phyloP scores from a whole-genome alignment of 2,329 filamentous ascomycete species.

The Elsinoe necatrix region DNA sequence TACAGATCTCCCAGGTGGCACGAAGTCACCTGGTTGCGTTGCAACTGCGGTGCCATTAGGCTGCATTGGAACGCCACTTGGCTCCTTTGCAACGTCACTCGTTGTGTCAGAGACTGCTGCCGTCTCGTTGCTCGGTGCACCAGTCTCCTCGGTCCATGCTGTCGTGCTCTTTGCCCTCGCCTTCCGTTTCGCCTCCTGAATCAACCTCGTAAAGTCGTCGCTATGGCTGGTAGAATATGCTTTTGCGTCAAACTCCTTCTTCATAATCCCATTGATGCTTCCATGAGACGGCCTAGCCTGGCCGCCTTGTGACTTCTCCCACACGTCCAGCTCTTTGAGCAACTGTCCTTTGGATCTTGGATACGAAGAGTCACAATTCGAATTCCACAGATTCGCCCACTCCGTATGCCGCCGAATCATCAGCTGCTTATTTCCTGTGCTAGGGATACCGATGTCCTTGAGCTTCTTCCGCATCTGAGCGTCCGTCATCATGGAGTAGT shows the following conservation, averaged over 20 bases:
- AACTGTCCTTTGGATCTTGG: slow-evolving; percentile 65
- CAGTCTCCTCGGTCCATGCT: slow-evolving; percentile 21
- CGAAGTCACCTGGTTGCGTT: too few species aligned
- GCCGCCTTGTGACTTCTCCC: slow-evolving; percentile 76
- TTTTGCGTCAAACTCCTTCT: slow-evolving; percentile 77
- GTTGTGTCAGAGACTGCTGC: slow-evolving; percentile 4
- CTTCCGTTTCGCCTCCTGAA: slow-evolving; percentile 62
- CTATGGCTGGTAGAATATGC: slow-evolving; percentile 69
- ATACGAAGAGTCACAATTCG: slow-evolving; percentile 78
- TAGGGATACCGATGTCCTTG: slow-evolving; percentile 67
- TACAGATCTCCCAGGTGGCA: background rate
- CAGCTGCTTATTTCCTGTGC: slow-evolving; percentile 56
- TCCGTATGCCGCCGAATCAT: slow-evolving; percentile 78
- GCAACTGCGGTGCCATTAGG: too few species aligned
- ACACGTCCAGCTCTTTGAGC: slow-evolving; percentile 68
- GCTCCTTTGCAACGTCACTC: too few species aligned
- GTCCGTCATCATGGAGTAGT: slow-evolving; percentile 83
- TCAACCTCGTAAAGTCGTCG: slow-evolving; percentile 67
- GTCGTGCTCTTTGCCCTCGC: slow-evolving; percentile 25
- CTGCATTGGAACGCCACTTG: too few species aligned
- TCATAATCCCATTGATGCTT: slow-evolving; percentile 51
- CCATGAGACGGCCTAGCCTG: slow-evolving; percentile 40
- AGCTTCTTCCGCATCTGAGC: slow-evolving; percentile 70
- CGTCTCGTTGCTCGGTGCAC: slow-evolving; percentile 20
- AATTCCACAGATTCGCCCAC: slow-evolving; percentile 94